Percentiles rank a stretch among this genome's conserved stretches.
Conservation (phyloP, 2,329 filamentous ascomycete genomes). For the Aspergillus brunneoviolaceus region DNA sequence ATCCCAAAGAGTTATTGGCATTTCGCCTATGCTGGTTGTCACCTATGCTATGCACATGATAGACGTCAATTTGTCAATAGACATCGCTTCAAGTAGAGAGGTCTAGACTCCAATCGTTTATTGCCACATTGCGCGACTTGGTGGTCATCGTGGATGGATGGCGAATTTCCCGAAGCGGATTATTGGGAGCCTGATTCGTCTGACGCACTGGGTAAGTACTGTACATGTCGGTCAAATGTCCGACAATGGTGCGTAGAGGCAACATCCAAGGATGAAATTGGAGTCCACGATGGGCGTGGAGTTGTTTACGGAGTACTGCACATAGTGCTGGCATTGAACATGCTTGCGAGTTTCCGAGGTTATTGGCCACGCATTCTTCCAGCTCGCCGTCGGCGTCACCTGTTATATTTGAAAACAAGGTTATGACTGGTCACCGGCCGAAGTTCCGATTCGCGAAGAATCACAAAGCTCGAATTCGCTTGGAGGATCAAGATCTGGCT, state of each 20-base stretch:
- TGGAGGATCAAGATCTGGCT: neutral
- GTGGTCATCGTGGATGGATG: slow-evolving; percentile 1
- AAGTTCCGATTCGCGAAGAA: neutral
- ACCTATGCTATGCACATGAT: slow-evolving; percentile 4
- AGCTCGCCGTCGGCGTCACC: neutral
- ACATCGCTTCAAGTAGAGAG: neutral
- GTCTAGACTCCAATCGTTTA: slow-evolving; percentile 1
- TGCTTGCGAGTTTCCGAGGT: neutral
- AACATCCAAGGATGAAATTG: neutral
- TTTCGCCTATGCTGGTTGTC: slow-evolving; percentile 4
- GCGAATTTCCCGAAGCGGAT: neutral
- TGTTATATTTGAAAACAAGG: neutral
- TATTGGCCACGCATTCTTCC: neutral
- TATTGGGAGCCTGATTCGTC: neutral
- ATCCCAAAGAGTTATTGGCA: neutral
- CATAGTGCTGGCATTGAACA: neutral
- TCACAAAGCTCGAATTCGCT: neutral
- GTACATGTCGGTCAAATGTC: neutral
- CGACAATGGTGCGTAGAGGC: neutral
- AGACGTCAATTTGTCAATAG: slow-evolving; percentile 1
- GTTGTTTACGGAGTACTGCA: neutral
- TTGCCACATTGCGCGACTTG: slow-evolving; percentile 6
- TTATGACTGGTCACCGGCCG: neutral
- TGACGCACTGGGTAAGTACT: neutral
- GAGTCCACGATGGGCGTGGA: neutral